Evolutionary conservation across 805 yeast species (phyloP), one percentile per base, ranked within the genome.

Genomic region (Teunomyces tritomae): DNA sequence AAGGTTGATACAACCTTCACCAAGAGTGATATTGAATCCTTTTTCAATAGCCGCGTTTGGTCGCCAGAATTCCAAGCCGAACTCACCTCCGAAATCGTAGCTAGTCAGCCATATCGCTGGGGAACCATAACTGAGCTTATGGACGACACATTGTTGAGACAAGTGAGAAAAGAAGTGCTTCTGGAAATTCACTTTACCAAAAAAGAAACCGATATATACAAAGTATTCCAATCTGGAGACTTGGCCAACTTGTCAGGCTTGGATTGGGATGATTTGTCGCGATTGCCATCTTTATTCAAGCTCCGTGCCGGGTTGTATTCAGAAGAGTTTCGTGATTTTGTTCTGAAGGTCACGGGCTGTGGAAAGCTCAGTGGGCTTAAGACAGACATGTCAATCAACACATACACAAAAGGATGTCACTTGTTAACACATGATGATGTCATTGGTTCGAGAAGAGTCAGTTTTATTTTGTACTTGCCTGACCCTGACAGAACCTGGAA

Each of bases 131-230:
- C 72, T 17, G 78, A 83, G 29, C 70, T 94, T 41, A 76, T 94
- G 35, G 81, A 91, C 61, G 96, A 92, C 54, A 79, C 82, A 1
- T 68, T 95, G 33, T 69, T 94, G 46, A 73, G 94, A 52, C 77
- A 79, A 28, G 98, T 95, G 1, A 78, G 98, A 43, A 80, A 80
- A 48, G 99, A 94, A 64, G 90, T 95, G 24, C 78, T 88, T 54
- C 69, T 76, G 2, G 86, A 90, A 59, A 85, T 94, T 51, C 94
- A 88, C 39, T 94, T 95, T 73, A 90, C 98, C 8, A 82, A 84
- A 57, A 94, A 95, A 65, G 99, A 95, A 66, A 94, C 99, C 0
- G 99, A 94, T 63, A 94, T 94, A 53, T 94, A 94, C 68, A 91
- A 89, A 64, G 96, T 92, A 28, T 83, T 69, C 70, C 97, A 84